Evolutionary conservation across 78 protist species (phyloP), one percentile per base, ranked within the genome.

Genomic region (Dictyostelium brefeldianum): DNA sequence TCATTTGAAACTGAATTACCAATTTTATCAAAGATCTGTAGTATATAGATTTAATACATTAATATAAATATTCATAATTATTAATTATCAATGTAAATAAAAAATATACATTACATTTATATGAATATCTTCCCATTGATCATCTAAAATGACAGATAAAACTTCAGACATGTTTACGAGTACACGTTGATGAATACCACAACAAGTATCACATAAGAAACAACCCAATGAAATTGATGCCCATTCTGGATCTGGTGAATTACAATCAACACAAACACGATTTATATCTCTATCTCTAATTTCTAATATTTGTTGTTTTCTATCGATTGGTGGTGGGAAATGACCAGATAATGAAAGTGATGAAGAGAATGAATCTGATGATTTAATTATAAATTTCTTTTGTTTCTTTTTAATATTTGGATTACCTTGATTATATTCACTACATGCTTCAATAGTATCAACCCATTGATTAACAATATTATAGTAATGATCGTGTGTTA

Each of bases 221-320:
- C 78, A 64, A 50, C 90, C 90, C 3, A 82, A 36, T n/a, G 90
- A 82, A 1, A 82, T 64, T n/a, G 90, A 82, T 6, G 70, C 78
- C 90, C 90, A 82, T 69, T 82, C 90, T 17, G 90, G 90, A 50
- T 82, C 90, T 11, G 31, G 17, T 25, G 78, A 29, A 69, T 43
- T 43, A 51, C 90, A 82, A 43, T 71, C 81, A 4, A 43, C 80
- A 54, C 91, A 83, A 83, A 46, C 57, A 36, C 70, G 27, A 71
- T 71, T 71, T 14, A 51, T 17, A 20, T 36, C 41, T 53, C 69
- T 25, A n/a, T 47, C 20, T 53, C 81, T 83, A n/a, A 71, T 71
- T 20, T 81, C 89, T 25, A 56, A 15, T n/a, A 83, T 29, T 83
- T 67, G 75, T 67, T 67, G 70, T 65, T 27, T 81, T 69, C 48